Conservation (phyloP, 2,329 filamentous ascomycete genomes). For the Escovopsis sp. region DNA sequence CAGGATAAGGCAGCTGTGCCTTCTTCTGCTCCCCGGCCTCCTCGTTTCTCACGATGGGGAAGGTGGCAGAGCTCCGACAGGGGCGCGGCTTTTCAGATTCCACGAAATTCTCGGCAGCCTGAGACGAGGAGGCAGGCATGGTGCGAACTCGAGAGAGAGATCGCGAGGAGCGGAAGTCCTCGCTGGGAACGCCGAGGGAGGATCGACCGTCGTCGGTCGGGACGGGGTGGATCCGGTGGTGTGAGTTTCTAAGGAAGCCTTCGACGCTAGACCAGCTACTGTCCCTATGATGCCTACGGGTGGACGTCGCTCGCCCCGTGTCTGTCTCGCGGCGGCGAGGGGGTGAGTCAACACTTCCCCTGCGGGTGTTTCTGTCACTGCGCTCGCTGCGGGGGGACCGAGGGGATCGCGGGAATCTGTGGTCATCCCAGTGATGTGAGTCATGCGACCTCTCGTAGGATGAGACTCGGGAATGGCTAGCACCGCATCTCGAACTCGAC, state of each 20-base stretch:
- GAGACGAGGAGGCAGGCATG: constrained; percentile 18
- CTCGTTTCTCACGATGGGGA: constrained; percentile 13
- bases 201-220: constrained; percentile 19
- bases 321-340: constrained; percentile 11
- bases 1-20: constrained; percentile 21
- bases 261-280: constrained; percentile 27
- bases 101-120: constrained; percentile 3
- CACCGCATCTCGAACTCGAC: constrained; percentile 13
- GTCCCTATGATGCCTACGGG: constrained; percentile 10
- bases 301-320: constrained; percentile 7
- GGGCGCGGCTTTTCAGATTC: constrained; percentile 1
- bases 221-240: not conserved
- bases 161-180: constrained; percentile 7
- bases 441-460: constrained; percentile 21
- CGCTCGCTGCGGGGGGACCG: constrained; percentile 13
- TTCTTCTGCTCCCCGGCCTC: constrained; percentile 11
- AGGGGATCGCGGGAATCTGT: not conserved
- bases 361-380: constrained; percentile 16
- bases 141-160: constrained; percentile 22
- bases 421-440: constrained; percentile 13
- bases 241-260: not conserved
- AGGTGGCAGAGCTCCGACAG: constrained; percentile 17
- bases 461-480: constrained; percentile 13
- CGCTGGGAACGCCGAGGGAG: constrained; percentile 10
- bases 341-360: constrained; percentile 17